Evolutionary conservation across 495 filamentous ascomycete species (phyloP).

Genomic region (Penicillium silybi): DNA sequence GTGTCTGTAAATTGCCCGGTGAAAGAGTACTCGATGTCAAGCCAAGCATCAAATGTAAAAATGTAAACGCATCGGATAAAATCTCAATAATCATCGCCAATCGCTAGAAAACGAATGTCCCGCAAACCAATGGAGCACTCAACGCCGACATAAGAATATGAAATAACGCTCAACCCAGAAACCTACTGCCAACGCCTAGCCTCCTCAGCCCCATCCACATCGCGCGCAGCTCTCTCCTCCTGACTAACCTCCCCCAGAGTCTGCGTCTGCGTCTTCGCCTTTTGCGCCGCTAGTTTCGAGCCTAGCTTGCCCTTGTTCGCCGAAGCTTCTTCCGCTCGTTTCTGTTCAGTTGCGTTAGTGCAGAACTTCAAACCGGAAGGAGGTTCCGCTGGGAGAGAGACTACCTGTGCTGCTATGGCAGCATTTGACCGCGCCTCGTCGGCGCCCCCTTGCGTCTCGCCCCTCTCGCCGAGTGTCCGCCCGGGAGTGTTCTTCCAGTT

Average conservation of each 20-base stretch:
- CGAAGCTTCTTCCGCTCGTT: constrained; percentile 33
- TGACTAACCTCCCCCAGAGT: constrained; percentile 54
- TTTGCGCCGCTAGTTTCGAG: constrained; percentile 60
- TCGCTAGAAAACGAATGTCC: neutral
- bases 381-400: neutral
- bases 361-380: neutral
- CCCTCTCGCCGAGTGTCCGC: constrained; percentile 50
- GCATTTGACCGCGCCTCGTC: constrained; percentile 55
- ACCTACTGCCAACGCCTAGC: constrained; percentile 2
- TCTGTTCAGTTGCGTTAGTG: constrained; percentile 18
- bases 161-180: neutral
- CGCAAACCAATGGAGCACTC: neutral
- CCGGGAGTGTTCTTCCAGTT: constrained; percentile 47
- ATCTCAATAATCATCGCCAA: neutral
- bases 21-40: neutral
- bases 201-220: constrained; percentile 43
- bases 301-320: constrained; percentile 52
- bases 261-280: constrained; percentile 57
- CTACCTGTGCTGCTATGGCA: constrained; percentile 66
- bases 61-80: neutral
- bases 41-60: neutral
- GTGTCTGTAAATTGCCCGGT: too few species aligned
- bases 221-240: constrained; percentile 52
- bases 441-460: constrained; percentile 23
- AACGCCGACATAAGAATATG: neutral